Percentiles rank a stretch among this genome's conserved stretches.
Conservation (phyloP, 768 basidiomycete species). For the Boletus patriciae region DNA sequence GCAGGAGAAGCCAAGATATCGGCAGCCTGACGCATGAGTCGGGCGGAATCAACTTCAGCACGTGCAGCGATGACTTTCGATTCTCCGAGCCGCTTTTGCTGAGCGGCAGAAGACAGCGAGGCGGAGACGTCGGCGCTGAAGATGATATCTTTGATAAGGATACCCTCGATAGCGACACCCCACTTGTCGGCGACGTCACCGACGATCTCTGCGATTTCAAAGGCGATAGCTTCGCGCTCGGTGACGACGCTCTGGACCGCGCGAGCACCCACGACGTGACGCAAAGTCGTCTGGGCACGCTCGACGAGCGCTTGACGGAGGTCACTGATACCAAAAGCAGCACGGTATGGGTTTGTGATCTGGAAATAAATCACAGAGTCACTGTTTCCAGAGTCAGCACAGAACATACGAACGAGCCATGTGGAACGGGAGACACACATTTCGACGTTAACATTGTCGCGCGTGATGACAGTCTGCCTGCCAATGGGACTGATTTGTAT, state of each 20-base stretch:
- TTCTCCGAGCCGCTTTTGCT: slow-evolving; percentile 96
- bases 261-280: slow-evolving; percentile 95
- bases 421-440: slow-evolving; percentile 52
- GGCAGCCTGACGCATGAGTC: slow-evolving; percentile 95
- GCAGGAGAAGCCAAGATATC: slow-evolving; percentile 93
- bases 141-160: slow-evolving; percentile 93
- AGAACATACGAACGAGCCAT: background rate
- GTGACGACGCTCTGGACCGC: slow-evolving; percentile 96
- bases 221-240: slow-evolving; percentile 94
- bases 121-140: slow-evolving; percentile 89
- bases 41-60: slow-evolving; percentile 92
- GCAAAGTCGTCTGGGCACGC: slow-evolving; percentile 89
- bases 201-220: slow-evolving; percentile 96
- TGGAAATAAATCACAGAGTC: slow-evolving; percentile 95
- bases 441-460: slow-evolving; percentile 94
- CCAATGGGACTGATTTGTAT: slow-evolving; percentile 92
- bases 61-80: slow-evolving; percentile 94
- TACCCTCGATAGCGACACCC: slow-evolving; percentile 96
- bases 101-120: slow-evolving; percentile 90
- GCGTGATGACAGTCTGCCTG: slow-evolving; percentile 86
- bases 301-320: slow-evolving; percentile 82
- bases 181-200: slow-evolving; percentile 91
- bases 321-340: slow-evolving; percentile 91
- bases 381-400: slow-evolving; percentile 38
- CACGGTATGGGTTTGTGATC: slow-evolving; percentile 86